Percentiles rank a stretch among this genome's conserved stretches.
phyloP scores from a whole-genome alignment of 169 alveolate species.

The Plasmodium gaboni region DNA sequence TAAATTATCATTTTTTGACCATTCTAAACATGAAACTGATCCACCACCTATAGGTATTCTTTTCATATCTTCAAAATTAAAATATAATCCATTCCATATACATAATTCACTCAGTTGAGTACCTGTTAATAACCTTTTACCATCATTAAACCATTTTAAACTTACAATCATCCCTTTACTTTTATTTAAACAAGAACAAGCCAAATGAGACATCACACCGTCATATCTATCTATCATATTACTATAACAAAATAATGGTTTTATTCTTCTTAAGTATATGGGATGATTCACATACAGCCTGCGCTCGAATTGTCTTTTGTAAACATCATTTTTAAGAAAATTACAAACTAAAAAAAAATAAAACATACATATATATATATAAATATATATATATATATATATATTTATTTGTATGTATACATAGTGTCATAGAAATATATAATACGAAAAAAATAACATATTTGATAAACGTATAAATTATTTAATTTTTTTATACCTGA shows the following conservation, averaged over 20 bases:
- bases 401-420: not conserved
- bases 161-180: slow-evolving; percentile 66
- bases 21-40: slow-evolving; percentile 86
- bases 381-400: not conserved
- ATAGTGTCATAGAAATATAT: not conserved
- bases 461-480: not conserved
- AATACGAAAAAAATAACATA: not conserved
- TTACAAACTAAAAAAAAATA: slow-evolving; percentile 51
- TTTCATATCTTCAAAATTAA: slow-evolving; percentile 90
- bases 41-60: slow-evolving; percentile 90
- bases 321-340: slow-evolving; percentile 49
- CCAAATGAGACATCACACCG: slow-evolving; percentile 57
- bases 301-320: slow-evolving; percentile 57
- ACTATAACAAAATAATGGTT: slow-evolving; percentile 61
- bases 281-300: slow-evolving; percentile 56
- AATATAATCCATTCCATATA: slow-evolving; percentile 90
- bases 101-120: slow-evolving; percentile 91
- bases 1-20: slow-evolving; percentile 85
- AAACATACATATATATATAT: not conserved
- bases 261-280: slow-evolving; percentile 42
- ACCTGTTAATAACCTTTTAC: slow-evolving; percentile 90
- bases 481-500: slow-evolving; percentile 31
- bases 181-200: slow-evolving; percentile 61
- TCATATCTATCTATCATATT: slow-evolving; percentile 73
- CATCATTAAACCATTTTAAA: slow-evolving; percentile 89